Conservation (phyloP, 805 yeast species). For the Ogataea henricii region DNA sequence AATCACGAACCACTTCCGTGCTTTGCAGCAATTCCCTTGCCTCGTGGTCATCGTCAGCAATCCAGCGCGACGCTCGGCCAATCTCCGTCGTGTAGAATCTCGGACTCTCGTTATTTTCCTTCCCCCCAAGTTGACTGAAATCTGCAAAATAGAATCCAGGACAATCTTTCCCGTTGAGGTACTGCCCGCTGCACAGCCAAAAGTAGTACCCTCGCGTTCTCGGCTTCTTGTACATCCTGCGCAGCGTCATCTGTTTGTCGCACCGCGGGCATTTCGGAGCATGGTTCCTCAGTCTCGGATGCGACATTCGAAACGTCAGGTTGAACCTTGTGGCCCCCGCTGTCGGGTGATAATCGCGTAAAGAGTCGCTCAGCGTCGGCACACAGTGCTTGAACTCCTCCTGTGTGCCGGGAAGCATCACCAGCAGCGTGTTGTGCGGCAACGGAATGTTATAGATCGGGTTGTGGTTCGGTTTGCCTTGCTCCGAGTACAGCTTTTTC, state of each 20-base stretch:
- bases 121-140: constrained; percentile 38
- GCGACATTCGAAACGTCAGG: constrained; percentile 63
- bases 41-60: constrained; percentile 42
- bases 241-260: constrained; percentile 48
- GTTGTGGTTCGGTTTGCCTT: constrained; percentile 22
- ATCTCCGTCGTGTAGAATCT: constrained; percentile 34
- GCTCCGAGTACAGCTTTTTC: constrained; percentile 39
- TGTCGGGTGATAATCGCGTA: constrained; percentile 42
- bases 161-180: constrained; percentile 46
- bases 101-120: constrained; percentile 13
- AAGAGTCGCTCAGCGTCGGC: constrained; percentile 44
- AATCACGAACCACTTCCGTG: background rate
- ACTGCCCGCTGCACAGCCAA: constrained; percentile 62
- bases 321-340: constrained; percentile 58
- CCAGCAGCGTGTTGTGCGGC: constrained; percentile 67
- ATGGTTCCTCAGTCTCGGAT: constrained; percentile 37
- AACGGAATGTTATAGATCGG: constrained; percentile 55
- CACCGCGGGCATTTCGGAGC: constrained; percentile 48
- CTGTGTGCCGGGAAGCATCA: constrained; percentile 82
- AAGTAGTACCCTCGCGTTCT: constrained; percentile 56
- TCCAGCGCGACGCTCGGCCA: constrained; percentile 45
- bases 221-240: constrained; percentile 54
- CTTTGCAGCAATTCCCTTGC: constrained; percentile 5
- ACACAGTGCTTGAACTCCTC: constrained; percentile 73
- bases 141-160: constrained; percentile 53